Base-by-base conservation (phyloP, 2,329 filamentous ascomycete species). In the Aspergillus phoenicis region DNA sequence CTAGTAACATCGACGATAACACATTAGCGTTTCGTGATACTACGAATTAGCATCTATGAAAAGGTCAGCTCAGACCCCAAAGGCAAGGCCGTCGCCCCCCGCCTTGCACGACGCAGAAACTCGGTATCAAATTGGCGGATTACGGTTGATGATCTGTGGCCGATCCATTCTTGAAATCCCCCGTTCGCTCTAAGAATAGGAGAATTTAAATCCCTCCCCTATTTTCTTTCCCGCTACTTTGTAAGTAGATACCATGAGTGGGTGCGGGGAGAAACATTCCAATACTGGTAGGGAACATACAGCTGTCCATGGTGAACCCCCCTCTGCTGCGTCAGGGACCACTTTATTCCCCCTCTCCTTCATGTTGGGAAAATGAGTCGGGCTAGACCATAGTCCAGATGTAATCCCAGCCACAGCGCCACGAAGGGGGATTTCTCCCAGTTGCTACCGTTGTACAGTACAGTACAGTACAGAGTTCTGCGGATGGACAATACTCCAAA, bases 351-450 rank as follows among this genome's bases (percentile, higher is more conserved):
- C 52, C 52, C 15, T 20, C 10, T 30, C 8, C 8, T 30, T 30
- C 28, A 24, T 55, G 39, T 43, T 43, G 52, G 30, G 43, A 59
- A 22, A 57, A 56, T 67, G 61, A 48, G 41, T 57, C 28, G 60
- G 64, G 63, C 65, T 57, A 66, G 66, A 63, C 65, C 66, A 52
- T 64, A 64, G 57, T 59, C 60, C 59, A 43, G 57, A 64, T 39
- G 52, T 64, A 65, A 62, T 64, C 58, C 62, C 62, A 64, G 66
- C 61, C 60, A 62, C 57, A 49, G 57, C 39, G 60, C 49, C 60
- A 60, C 53, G 39, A 33, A 30, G 26, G 47, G 26, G 20, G 33
- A 4, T 45, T n/a, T 8, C 17, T 26, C 47, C 26, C 17, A 8
- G n/a, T 30, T 43, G 39, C 17, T 43, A 49, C 28, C 51, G 51